Evolutionary conservation across 2,329 filamentous ascomycete species (phyloP).

Genomic region (Diplodia sapinea): DNA sequence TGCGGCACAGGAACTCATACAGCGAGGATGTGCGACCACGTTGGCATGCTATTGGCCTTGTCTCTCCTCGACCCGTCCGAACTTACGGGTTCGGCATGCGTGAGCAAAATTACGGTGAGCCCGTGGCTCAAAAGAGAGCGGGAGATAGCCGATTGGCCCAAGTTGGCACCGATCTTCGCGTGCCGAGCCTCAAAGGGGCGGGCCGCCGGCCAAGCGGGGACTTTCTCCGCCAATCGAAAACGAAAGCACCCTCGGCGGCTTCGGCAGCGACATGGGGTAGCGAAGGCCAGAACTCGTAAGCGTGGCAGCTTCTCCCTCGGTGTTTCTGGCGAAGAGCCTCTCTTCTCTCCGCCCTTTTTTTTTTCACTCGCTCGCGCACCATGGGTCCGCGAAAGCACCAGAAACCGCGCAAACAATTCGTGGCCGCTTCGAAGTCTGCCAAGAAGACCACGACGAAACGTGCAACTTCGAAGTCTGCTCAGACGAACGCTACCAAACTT

Average conservation of each 20-base stretch:
- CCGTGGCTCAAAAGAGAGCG: not conserved
- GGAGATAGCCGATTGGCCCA: not conserved
- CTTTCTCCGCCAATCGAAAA: not conserved
- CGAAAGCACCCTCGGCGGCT: not conserved
- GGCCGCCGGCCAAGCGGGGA: not conserved
- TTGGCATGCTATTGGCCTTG: not conserved
- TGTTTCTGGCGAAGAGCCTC: not conserved
- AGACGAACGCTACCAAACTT: not conserved
- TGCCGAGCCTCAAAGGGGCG: not conserved
- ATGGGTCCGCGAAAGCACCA: not conserved
- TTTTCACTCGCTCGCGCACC: not conserved
- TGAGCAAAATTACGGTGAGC: not conserved
- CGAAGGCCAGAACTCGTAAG: not conserved
- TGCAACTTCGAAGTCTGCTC: no score
- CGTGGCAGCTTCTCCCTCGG: not conserved
- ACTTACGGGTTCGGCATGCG: not conserved
- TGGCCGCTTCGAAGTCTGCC: not conserved
- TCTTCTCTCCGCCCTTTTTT: not conserved
- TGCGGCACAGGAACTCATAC: not conserved
- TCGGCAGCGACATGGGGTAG: not conserved
- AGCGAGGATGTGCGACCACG: not conserved
- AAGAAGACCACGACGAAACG: not conserved
- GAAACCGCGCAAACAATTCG: not conserved
- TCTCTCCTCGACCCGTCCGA: not conserved
- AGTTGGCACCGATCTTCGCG: not conserved